phyloP scores from a whole-genome alignment of 2,329 filamentous ascomycete genomes.

The Cytospora mali region DNA sequence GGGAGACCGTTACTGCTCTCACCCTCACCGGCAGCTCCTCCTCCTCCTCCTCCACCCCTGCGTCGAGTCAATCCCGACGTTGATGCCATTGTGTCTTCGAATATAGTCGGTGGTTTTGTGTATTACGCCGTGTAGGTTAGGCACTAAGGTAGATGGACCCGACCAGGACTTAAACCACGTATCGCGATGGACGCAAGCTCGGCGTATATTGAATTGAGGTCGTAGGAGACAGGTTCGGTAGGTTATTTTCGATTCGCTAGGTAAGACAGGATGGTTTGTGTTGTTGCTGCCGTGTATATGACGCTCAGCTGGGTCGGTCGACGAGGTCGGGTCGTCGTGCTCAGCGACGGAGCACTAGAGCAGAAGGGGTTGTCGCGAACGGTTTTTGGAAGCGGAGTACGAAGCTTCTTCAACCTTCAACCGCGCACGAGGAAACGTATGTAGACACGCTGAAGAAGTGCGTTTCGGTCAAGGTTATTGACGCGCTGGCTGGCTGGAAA shows the following conservation, averaged over 20 bases:
- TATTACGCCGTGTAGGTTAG: neutral
- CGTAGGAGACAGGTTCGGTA: neutral
- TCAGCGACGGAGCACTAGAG: neutral
- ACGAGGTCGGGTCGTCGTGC: neutral
- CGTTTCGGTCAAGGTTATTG: constrained; percentile 4
- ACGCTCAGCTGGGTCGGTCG: neutral
- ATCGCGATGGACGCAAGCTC: constrained; percentile 2
- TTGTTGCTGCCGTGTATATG: neutral
- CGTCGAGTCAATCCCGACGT: constrained; percentile 63
- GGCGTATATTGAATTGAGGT: constrained; percentile 1
- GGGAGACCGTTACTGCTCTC: constrained; percentile 54
- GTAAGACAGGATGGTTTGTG: neutral
- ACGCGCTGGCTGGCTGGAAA: constrained; percentile 9
- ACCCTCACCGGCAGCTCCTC: constrained; percentile 54
- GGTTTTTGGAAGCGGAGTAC: neutral
- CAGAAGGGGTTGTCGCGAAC: neutral
- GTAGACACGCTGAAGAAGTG: neutral
- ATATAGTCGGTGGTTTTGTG: neutral
- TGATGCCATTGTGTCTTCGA: constrained; percentile 33
- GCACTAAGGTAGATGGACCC: constrained; percentile 3
- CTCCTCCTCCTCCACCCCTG: constrained; percentile 66
- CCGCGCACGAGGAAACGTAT: neutral
- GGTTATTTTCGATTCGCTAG: constrained; percentile 9
- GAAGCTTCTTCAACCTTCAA: neutral
- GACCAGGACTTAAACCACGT: neutral